Evolutionary conservation across 139 green algal genomes (phyloP), one percentile per base, ranked within the genome.

Genomic region (Chlamydomonas sp.): DNA sequence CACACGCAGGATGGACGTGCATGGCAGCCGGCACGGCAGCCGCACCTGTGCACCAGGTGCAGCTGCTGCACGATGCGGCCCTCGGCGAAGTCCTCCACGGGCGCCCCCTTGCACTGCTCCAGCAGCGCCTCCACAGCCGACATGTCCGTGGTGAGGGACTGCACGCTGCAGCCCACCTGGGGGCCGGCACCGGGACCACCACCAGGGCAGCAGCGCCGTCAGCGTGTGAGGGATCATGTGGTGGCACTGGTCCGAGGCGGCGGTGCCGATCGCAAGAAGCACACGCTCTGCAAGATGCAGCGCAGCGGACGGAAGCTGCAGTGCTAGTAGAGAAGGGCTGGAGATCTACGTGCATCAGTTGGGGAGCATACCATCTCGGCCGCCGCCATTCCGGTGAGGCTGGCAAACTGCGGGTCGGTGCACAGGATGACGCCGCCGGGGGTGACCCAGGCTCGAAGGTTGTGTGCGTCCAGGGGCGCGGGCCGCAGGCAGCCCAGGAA

Each of bases 401-500:
- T 63, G 49, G 81, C 61, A 60, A 87, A 80, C 60, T 73, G 66
- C 73, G 66, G 87, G 63, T 90, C 87, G 59, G 74, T 77, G 80
- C 87, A 90, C 63, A 90, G 80, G 57, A 90, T 68, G 57, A 80
- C 6, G 5, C 87, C 87, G 59, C 74, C 75, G 60, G 87, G 87
- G 5, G 87, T 74, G 18, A 90, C 59, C 87, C 87, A 90, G 72
- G 77, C 80, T 8, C 87, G 87, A 9, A 80, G 16, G 77, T 79
- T 87, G 58, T n/a, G 31, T 5, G 6, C 17, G 59, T 77, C 68
- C 63, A 80, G 17, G 1, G 77, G 68, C 61, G 73, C 12, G 10
- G 81, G 74, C n/a, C 73, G 68, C 12, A 89, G 73, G 9, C 90
- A 9, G 58, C 80, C 85, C 80, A 92, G 77, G 69, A 92, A 92